Evolutionary conservation across 805 yeast species (phyloP).

Genomic region (Starmerella geochares): DNA sequence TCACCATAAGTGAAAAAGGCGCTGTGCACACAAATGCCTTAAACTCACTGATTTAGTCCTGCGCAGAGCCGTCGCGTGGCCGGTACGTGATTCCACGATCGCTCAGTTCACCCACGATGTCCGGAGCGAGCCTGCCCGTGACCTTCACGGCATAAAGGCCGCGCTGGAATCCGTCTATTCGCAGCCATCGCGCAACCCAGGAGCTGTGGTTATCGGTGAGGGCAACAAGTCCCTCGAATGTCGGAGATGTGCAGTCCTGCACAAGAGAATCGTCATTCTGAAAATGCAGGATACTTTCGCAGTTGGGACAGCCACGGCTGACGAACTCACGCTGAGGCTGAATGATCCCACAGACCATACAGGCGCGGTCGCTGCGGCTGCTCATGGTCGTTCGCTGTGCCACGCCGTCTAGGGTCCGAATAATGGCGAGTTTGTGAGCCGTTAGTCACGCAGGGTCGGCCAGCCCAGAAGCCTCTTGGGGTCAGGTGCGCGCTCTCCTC

Average conservation of each 20-base stretch:
- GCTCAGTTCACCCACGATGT: conserved; percentile 61
- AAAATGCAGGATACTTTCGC: conserved; percentile 75
- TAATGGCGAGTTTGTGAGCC: background rate
- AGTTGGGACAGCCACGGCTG: conserved; percentile 88
- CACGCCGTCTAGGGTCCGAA: background rate
- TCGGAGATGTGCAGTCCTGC: conserved; percentile 87
- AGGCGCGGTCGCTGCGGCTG: conserved; percentile 66
- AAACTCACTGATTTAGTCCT: conserved; percentile 28
- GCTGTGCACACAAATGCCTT: no score
- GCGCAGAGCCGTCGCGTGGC: conserved; percentile 77
- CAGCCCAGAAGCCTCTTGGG: no score
- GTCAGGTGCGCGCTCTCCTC: no score
- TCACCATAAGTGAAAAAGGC: no score
- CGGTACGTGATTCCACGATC: conserved; percentile 72
- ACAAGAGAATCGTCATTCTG: conserved; percentile 72
- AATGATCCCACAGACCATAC: conserved; percentile 92
- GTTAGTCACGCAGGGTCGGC: background rate
- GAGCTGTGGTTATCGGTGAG: conserved; percentile 73
- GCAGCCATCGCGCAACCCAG: conserved; percentile 95
- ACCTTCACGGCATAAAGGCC: conserved; percentile 93
- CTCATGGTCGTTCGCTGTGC: conserved; percentile 11
- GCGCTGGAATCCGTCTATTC: conserved; percentile 77
- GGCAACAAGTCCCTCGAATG: conserved; percentile 91
- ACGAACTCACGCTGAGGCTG: conserved; percentile 68
- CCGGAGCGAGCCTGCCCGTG: conserved; percentile 82